Evolutionary conservation across 352 stramenopile species (phyloP).

Genomic region (Detonula confervacea): DNA sequence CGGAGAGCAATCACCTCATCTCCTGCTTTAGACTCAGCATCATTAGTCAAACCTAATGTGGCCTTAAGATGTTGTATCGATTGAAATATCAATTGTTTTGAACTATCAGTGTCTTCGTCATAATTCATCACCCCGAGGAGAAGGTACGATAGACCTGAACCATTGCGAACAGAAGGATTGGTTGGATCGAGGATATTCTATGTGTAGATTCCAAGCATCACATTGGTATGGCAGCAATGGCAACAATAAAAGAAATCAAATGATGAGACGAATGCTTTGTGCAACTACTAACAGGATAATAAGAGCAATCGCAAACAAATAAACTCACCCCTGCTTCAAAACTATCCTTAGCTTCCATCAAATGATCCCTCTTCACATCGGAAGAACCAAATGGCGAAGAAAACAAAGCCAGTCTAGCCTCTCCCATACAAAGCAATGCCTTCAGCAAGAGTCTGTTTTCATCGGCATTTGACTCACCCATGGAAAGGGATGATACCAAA

Average conservation of each 20-base stretch:
- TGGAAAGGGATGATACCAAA: constrained; percentile 6
- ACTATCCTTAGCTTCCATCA: constrained; percentile 33
- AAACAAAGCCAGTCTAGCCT: constrained; percentile 39
- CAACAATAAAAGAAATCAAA: neutral
- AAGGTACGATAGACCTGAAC: constrained; percentile 47
- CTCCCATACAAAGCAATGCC: constrained; percentile 47
- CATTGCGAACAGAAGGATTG: constrained; percentile 25
- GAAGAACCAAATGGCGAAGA: constrained; percentile 1
- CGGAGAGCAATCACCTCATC: constrained; percentile 4
- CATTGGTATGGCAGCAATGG: too few relatives aligned
- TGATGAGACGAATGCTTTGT: neutral
- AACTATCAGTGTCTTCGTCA: constrained; percentile 3
- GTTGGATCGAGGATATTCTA: constrained; percentile 46
- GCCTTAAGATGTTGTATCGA: constrained; percentile 56
- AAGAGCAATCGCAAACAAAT: constrained; percentile 6
- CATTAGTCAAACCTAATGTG: constrained; percentile 29
- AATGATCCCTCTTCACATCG: constrained; percentile 1
- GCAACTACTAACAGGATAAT: too few relatives aligned
- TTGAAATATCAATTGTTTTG: constrained; percentile 39
- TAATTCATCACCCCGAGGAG: constrained; percentile 22
- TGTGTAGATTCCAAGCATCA: neutral
- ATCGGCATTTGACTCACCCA: constrained; percentile 21
- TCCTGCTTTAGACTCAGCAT: neutral
- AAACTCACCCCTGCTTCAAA: constrained; percentile 46
- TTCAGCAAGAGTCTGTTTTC: constrained; percentile 44